Evolutionary conservation across 192 early-diverging fungal species (phyloP), one percentile per base, ranked within the genome.

Genomic region (Entophlyctis helioformis): DNA sequence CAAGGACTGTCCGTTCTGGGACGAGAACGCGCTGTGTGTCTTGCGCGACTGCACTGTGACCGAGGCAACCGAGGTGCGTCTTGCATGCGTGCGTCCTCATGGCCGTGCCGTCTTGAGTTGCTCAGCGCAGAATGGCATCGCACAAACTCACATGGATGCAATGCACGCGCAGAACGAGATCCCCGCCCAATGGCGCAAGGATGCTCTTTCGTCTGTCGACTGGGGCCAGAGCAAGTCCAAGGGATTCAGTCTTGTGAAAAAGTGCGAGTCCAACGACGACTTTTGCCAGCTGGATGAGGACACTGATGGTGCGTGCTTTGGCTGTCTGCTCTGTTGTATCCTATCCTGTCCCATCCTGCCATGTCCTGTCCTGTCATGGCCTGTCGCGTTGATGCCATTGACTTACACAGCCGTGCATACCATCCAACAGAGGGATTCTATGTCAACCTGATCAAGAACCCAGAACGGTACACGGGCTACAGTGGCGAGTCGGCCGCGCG

Each of bases 391-490:
- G n/a, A n/a, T n/a, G n/a, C n/a, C n/a, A n/a, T n/a, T n/a, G n/a
- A n/a, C n/a, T n/a, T n/a, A n/a, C n/a, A n/a, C n/a, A n/a, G n/a
- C n/a, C n/a, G n/a, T n/a, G n/a, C n/a, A n/a, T n/a, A n/a, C n/a
- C n/a, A n/a, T 21, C 26, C 35, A 33, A 35, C 46, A 52, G 79
- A 84, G 21, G 89, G 84, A 22, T 67, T 85, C 25, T 96, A 86
- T 69, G 81, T 99, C 8, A 82, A 99, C 50, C 69, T 99, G 18
- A 47, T 78, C 1, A 81, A 81, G 25, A 99, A 99, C 51, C 92
- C 92, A 6, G 96, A 99, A 58, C 77, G 94, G 9, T 99, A 90
- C 60, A 97, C 96, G 0, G 96, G 91, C 15, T 99, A 96, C 50
- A 76, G 83, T 19, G 96, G 96, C 39, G 74, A 83, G 15, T 83